Percentiles rank a stretch among this genome's conserved stretches.
Evolutionary conservation across 1,284 basidiomycete species (phyloP).

Genomic region (Sporisorium graminicola): DNA sequence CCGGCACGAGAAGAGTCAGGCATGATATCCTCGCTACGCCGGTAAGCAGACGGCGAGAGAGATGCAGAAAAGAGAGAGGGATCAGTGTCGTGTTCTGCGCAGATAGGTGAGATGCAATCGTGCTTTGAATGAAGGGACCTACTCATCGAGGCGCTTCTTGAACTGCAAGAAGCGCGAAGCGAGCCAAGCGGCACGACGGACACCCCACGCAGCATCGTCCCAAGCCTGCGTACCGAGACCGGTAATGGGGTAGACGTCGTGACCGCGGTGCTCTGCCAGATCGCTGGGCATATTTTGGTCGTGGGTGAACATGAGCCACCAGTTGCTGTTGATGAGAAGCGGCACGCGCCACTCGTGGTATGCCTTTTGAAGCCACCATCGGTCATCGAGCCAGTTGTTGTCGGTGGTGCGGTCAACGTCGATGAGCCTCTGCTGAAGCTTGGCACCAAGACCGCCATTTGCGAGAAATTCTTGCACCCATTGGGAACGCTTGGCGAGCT

Average conservation of each 20-base stretch:
- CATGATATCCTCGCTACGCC: constrained; percentile 72
- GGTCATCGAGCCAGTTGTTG: constrained; percentile 95
- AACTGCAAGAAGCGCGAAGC: constrained; percentile 82
- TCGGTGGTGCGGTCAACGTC: constrained; percentile 87
- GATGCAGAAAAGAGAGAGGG: background rate
- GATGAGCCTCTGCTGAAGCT: constrained; percentile 83
- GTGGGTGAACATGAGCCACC: constrained; percentile 88
- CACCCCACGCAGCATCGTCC: constrained; percentile 78
- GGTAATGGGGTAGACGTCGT: constrained; percentile 59
- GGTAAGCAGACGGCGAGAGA: background rate
- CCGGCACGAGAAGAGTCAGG: constrained; percentile 74
- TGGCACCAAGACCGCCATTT: constrained; percentile 76
- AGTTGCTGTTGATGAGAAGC: constrained; percentile 91
- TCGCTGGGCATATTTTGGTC: constrained; percentile 72
- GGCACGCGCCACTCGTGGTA: constrained; percentile 92
- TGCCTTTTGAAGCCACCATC: constrained; percentile 89
- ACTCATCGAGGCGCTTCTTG: constrained; percentile 79
- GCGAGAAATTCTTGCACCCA: constrained; percentile 81
- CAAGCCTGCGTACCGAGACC: constrained; percentile 57
- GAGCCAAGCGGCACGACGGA: constrained; percentile 87
- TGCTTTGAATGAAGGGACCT: constrained; percentile 22
- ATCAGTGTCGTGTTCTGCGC: constrained; percentile 6
- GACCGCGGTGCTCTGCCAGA: constrained; percentile 55
- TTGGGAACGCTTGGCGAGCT: constrained; percentile 76
- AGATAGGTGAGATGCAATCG: background rate